A percentile compares a stretch with the other conserved stretches of the same genome.
These are phyloP conservation scores for Pseudisothecium myosuroides DNA, from an alignment of 225 moss, liverwort and hornwort species.

Conservation along the genomic window DNA sequence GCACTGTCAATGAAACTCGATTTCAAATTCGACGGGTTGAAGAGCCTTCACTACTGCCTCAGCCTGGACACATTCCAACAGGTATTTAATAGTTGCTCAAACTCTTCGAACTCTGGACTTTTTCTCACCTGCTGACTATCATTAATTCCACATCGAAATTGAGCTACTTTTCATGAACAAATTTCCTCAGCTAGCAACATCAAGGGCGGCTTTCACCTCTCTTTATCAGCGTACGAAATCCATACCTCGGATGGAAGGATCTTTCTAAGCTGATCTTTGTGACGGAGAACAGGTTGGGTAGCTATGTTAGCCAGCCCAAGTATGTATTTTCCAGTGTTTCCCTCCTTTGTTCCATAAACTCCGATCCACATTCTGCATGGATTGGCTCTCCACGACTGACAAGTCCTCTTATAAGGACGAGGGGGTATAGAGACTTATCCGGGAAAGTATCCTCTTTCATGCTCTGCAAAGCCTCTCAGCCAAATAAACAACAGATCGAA, in stretches of 20 bases:
- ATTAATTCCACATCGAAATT: neutral
- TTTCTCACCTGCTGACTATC: neutral
- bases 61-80: neutral
- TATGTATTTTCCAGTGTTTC: neutral
- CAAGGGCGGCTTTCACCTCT: neutral
- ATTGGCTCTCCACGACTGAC: neutral
- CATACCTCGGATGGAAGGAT: neutral
- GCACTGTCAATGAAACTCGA: neutral
- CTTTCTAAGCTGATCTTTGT: neutral
- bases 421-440: too few relatives aligned
- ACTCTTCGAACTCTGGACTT: neutral
- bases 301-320: neutral
- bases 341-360: neutral
- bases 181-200: neutral
- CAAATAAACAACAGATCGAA: too few relatives aligned
- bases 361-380: neutral
- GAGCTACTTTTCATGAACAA: neutral
- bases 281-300: neutral
- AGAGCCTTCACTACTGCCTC: neutral
- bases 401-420: neutral
- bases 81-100: too few relatives aligned
- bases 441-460: too few relatives aligned
- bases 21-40: neutral
- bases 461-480: too few relatives aligned
- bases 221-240: neutral